A percentile compares a stretch with the other conserved stretches of the same genome.
phyloP scores from a whole-genome alignment of 768 basidiomycete species.

The Kwoniella shandongensis region DNA sequence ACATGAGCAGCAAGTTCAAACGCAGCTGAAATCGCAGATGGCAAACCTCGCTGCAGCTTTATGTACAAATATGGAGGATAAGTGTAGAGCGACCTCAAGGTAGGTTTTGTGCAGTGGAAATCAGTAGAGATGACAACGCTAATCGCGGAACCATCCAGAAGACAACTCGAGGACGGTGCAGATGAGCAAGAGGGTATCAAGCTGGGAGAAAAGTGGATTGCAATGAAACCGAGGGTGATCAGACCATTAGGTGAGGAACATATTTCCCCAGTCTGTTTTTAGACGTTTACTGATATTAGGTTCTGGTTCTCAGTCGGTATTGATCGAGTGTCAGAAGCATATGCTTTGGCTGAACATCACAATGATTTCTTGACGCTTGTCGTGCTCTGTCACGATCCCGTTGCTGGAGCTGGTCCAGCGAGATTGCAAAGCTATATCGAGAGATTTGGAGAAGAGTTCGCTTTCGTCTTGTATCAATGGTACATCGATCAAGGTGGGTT shows the following conservation, averaged over 20 bases:
- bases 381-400: slow-evolving; percentile 68
- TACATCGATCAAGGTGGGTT: slow-evolving; percentile 80
- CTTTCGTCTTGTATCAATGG: slow-evolving; percentile 86
- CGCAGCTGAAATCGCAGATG: slow-evolving; percentile 50
- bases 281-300: neutral
- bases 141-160: slow-evolving; percentile 24
- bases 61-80: slow-evolving; percentile 50
- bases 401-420: slow-evolving; percentile 47
- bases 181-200: slow-evolving; percentile 62
- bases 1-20: slow-evolving; percentile 43
- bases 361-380: slow-evolving; percentile 83
- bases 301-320: slow-evolving; percentile 60
- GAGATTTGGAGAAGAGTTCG: slow-evolving; percentile 76
- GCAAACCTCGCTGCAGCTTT: slow-evolving; percentile 52
- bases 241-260: slow-evolving; percentile 70
- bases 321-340: slow-evolving; percentile 69
- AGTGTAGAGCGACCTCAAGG: slow-evolving; percentile 37
- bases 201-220: slow-evolving; percentile 67
- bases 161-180: slow-evolving; percentile 51
- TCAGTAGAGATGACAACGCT: slow-evolving; percentile 12
- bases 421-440: slow-evolving; percentile 68
- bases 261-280: neutral
- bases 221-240: slow-evolving; percentile 72
- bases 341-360: slow-evolving; percentile 79
- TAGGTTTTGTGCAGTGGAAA: slow-evolving; percentile 19